Evolutionary conservation across 176 grass and related monocot species (phyloP).

Genomic region (Ampelocalamus luodianensis): DNA sequence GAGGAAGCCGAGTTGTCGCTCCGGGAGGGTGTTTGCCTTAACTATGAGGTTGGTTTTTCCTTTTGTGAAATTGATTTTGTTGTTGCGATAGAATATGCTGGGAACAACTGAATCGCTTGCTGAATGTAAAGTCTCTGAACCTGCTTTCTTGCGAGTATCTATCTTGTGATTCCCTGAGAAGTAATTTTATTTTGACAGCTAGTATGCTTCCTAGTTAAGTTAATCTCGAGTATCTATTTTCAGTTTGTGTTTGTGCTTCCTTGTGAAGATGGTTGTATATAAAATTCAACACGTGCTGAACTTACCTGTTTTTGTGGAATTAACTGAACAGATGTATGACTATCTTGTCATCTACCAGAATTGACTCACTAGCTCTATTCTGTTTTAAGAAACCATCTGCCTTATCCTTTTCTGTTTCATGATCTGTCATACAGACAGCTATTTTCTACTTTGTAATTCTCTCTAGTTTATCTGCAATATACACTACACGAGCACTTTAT

Average conservation of each 20-base stretch:
- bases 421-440: constrained; percentile 1
- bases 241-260: constrained; percentile 22
- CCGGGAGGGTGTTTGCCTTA: constrained; percentile 73
- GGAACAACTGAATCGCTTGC: constrained; percentile 16
- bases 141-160: constrained; percentile 24
- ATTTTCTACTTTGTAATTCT: constrained; percentile 12
- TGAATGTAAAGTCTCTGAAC: constrained; percentile 27
- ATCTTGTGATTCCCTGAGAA: constrained; percentile 29
- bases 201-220: constrained; percentile 9
- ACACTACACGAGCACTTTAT: not conserved
- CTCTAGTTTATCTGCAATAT: not conserved
- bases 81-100: not conserved
- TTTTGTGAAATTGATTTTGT: constrained; percentile 33
- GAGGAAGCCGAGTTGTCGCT: constrained; percentile 91
- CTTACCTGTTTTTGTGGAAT: not conserved
- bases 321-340: not conserved
- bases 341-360: not conserved
- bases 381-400: not conserved
- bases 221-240: not conserved
- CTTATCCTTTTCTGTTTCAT: not conserved
- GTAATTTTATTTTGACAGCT: constrained; percentile 17
- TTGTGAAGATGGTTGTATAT: constrained; percentile 19
- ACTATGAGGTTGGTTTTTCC: constrained; percentile 68
- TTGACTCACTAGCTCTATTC: not conserved
- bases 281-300: constrained; percentile 17